phyloP scores from a whole-genome alignment of 2,329 filamentous ascomycete species.

The Mycosphaerella sp. region DNA sequence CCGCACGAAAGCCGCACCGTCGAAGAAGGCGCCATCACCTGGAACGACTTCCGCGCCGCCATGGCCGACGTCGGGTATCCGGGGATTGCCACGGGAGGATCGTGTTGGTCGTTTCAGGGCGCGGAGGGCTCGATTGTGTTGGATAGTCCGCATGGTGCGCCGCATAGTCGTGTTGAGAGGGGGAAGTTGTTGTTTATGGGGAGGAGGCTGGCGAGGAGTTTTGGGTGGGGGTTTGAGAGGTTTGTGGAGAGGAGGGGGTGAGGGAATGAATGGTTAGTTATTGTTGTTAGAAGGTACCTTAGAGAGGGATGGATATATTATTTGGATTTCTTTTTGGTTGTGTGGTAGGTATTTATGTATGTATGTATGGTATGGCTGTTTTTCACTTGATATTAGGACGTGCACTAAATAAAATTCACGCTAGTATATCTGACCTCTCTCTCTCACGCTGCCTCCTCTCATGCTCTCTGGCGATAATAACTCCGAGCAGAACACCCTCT shows the following conservation, averaged over 20 bases:
- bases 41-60: background rate
- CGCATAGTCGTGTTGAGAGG: background rate
- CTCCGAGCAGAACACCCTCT: too few species aligned
- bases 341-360: too few species aligned
- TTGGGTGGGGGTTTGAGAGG: background rate
- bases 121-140: background rate
- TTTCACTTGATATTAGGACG: too few species aligned
- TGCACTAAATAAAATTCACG: too few species aligned
- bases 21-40: background rate
- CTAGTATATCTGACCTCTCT: too few species aligned
- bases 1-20: background rate
- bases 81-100: background rate
- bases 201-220: background rate
- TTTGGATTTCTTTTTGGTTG: too few species aligned
- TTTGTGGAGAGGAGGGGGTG: slow-evolving; percentile 2
- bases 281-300: too few species aligned
- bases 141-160: background rate
- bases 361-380: too few species aligned
- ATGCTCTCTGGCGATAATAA: too few species aligned
- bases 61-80: background rate
- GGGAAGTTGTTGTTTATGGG: background rate
- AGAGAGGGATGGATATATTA: too few species aligned
- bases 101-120: background rate
- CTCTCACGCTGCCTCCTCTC: too few species aligned
- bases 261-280: too few species aligned